Evolutionary conservation across 176 grass and related monocot species (phyloP).

Genomic region (Olyra latifolia): DNA sequence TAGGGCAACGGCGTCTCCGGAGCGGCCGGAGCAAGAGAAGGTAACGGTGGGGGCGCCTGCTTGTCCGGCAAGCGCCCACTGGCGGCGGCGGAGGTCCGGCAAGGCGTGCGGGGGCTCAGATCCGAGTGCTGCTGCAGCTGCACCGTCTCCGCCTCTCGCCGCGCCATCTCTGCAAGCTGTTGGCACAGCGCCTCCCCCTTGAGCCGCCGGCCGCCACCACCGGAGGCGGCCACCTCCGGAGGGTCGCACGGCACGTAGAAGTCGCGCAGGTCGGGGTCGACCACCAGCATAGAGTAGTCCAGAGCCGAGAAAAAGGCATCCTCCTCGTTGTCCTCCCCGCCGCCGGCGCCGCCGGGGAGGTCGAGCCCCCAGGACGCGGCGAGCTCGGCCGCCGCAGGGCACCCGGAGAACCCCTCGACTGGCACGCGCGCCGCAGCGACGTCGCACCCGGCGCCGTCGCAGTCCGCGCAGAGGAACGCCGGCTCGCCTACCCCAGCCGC

Average conservation of each 20-base stretch:
- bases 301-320: conserved; percentile 41
- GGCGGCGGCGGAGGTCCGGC: conserved; percentile 28
- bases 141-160: conserved; percentile 16
- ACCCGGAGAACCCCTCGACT: conserved; percentile 63
- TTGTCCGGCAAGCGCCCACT: conserved; percentile 40
- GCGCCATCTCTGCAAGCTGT: conserved; percentile 72
- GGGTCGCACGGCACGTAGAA: conserved; percentile 72
- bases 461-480: conserved; percentile 51
- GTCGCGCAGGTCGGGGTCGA: conserved; percentile 45
- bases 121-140: conserved; percentile 35
- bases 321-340: background rate
- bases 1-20: conserved; percentile 43
- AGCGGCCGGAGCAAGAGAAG: background rate
- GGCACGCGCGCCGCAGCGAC: conserved; percentile 1
- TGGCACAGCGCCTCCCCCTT: conserved; percentile 45
- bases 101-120: conserved; percentile 54
- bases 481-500: background rate
- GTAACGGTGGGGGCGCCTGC: background rate
- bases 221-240: conserved; percentile 21
- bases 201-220: background rate
- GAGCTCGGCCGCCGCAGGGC: conserved; percentile 58
- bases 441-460: conserved; percentile 14
- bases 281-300: conserved; percentile 51
- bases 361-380: conserved; percentile 67
- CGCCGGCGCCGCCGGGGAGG: conserved; percentile 9